Evolutionary conservation across 139 green algal genomes (phyloP), one percentile per base, ranked within the genome.

Genomic region (Astrephomene gubernaculifera): DNA sequence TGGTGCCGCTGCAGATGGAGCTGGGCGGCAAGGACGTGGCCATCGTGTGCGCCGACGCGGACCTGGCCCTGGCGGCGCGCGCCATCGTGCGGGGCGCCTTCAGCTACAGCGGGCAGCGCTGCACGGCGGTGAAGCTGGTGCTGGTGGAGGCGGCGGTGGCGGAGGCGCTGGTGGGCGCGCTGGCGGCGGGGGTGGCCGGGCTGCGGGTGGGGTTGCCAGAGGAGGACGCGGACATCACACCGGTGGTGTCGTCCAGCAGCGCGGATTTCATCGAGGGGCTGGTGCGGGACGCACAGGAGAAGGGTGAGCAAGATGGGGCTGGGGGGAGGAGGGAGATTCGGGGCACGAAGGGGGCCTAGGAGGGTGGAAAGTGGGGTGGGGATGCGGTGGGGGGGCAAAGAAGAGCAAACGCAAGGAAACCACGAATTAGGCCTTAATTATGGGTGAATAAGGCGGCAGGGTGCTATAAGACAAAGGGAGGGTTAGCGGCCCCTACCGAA

Each of bases 1-100:
- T 98, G 96, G 90, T 99, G 22, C 95, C 96, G 25, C 85, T 99
- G 60, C 96, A 99, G 90, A 99, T 98, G 96, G 97, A 99, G 96
- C 94, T 99, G 39, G 97, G 97, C 29, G 97, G 97, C 86, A 99
- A 99, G 94, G 88, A 92, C 53, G 96, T 94, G 31, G 97, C 94
- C 93, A 97, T 99, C 67, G 95, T 99, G 68, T 96, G 93, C 61
- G 83, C 79, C 10, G 97, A 99, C 78, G 97, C 96, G 8, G 95
- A 99, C 92, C 82, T 99, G 8, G 91, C 95, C 70, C 80, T 97
- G 49, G 96, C 96, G 9, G 96, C 95, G 38, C 94, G 92, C 45
- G 87, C 96, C 92, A 98, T 99, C 71, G 86, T 99, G 61, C 98
- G 98, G 91, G 97, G 96, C 14, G 97, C 91, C 57, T 98, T 97